Conservation (phyloP, 2,329 filamentous ascomycete species). For the Plectosphaerella plurivora region DNA sequence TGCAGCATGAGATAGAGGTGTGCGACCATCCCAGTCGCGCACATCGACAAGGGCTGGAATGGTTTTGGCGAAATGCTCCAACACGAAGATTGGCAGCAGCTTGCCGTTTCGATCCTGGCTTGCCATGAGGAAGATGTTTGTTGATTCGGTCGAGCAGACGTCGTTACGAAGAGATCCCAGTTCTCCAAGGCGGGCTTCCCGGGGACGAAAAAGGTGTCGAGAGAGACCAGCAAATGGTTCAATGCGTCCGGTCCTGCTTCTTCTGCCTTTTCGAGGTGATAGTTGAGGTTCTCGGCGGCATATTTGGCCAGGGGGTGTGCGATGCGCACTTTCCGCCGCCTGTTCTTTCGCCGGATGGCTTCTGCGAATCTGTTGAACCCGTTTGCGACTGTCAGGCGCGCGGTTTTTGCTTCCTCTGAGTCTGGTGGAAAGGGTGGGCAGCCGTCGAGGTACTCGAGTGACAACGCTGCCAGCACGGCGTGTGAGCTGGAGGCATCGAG, state of each 20-base stretch:
- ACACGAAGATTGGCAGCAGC: background rate
- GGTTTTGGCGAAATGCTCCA: background rate
- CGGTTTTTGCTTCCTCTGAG: no score
- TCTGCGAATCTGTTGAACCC: background rate
- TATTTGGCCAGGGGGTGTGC: background rate
- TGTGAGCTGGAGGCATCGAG: constrained; percentile 15
- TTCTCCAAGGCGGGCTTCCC: background rate
- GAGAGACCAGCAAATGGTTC: background rate
- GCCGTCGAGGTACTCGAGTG: constrained; percentile 13
- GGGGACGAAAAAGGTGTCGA: background rate
- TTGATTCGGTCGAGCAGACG: background rate
- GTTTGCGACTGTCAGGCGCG: no score
- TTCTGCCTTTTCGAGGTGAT: background rate
- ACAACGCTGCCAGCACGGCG: constrained; percentile 13
- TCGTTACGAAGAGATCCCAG: background rate
- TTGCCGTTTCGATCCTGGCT: background rate
- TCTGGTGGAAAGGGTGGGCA: background rate
- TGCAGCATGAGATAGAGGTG: background rate
- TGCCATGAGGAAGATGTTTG: background rate
- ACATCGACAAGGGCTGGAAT: background rate
- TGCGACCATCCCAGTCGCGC: background rate
- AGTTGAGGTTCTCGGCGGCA: background rate
- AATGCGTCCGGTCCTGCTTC: background rate
- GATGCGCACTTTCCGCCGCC: background rate
- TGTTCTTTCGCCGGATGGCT: background rate